Conservation (phyloP, 495 filamentous ascomycete species). For the Penicillium cosmopolitanum region DNA sequence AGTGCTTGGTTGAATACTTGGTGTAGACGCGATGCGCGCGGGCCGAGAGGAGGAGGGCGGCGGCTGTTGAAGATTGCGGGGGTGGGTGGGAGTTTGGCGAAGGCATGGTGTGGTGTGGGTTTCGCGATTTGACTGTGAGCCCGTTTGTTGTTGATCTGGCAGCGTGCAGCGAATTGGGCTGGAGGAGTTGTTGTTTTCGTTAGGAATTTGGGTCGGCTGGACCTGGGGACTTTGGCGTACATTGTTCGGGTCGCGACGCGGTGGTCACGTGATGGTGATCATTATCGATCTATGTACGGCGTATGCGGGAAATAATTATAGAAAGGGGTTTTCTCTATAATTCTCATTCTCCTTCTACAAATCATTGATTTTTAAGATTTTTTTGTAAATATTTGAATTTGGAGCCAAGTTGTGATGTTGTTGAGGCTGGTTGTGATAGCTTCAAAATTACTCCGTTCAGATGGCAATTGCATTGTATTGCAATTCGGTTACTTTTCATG, state of each 20-base stretch:
- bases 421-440: no score
- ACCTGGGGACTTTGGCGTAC: no score
- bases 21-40: constrained; percentile 70
- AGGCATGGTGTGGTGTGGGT: background rate
- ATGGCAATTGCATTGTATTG: no score
- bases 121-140: background rate
- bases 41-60: constrained; percentile 1
- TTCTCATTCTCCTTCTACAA: background rate
- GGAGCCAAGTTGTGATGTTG: no score
- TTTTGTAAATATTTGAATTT: no score
- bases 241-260: background rate
- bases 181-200: constrained; percentile 2
- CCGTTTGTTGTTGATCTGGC: background rate
- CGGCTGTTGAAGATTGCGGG: background rate
- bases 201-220: background rate
- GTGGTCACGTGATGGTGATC: background rate
- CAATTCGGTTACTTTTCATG: no score
- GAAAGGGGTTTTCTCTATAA: no score
- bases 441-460: no score
- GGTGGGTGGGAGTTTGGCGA: background rate
- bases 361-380: no score
- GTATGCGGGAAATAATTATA: background rate
- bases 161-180: background rate
- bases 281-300: no score
- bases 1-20: constrained; percentile 72